phyloP scores from a whole-genome alignment of 768 basidiomycete genomes.

The Crassisporium funariophilum region DNA sequence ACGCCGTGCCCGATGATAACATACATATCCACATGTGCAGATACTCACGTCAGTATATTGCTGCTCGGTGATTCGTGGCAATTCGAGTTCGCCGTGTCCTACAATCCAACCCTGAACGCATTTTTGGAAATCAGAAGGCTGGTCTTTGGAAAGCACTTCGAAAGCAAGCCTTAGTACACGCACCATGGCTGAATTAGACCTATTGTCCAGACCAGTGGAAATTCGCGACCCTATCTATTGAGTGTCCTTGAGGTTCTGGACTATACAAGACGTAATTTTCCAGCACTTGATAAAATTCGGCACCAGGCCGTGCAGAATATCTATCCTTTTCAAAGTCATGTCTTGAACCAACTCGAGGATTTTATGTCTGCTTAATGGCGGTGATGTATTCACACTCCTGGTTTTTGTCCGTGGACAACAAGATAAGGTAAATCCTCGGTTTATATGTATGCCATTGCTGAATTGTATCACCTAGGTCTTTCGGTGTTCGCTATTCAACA shows the following conservation, averaged over 20 bases:
- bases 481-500: background rate
- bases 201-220: no score
- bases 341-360: no score
- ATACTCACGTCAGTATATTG: background rate
- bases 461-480: background rate
- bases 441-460: background rate
- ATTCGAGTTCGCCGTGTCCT: background rate
- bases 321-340: no score
- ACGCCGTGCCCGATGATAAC: background rate
- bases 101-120: background rate
- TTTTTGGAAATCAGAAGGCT: background rate
- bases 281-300: no score
- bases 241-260: background rate
- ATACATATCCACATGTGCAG: background rate
- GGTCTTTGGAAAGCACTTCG: no score
- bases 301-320: no score
- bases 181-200: no score
- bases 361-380: no score
- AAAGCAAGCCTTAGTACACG: no score
- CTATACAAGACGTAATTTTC: background rate
- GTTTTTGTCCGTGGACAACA: slow-evolving; percentile 11
- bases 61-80: background rate
- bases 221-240: background rate
- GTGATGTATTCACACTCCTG: slow-evolving; percentile 1
- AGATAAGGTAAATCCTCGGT: slow-evolving; percentile 19